Percentiles rank a stretch among this genome's conserved stretches.
phyloP scores from a whole-genome alignment of 2,329 filamentous ascomycete genomes.

The Fusarium globosum region DNA sequence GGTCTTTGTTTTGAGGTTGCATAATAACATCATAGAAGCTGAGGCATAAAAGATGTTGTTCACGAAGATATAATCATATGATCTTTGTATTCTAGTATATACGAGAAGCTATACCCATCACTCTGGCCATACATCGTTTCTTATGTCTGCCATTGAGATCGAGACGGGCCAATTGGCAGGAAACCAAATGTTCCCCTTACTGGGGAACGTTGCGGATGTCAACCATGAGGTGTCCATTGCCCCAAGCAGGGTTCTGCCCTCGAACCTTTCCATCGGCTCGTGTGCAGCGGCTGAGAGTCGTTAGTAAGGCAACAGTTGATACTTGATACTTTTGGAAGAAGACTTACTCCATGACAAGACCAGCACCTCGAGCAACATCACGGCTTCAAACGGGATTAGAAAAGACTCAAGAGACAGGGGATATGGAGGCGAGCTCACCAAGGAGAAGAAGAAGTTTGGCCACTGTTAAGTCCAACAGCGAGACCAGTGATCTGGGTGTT shows the following conservation, averaged over 20 bases:
- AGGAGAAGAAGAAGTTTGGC: slow-evolving; percentile 1
- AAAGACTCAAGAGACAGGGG: fast-evolving
- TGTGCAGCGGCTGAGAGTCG: not conserved
- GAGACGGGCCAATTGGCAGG: too few relatives aligned
- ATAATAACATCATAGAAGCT: fast-evolving
- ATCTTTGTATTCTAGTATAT: not conserved
- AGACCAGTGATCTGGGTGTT: slow-evolving; percentile 24
- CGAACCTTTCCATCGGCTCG: slow-evolving; percentile 17
- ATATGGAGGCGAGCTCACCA: not conserved
- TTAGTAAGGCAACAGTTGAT: fast-evolving
- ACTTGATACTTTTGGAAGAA: too few relatives aligned
- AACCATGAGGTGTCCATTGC: slow-evolving; percentile 15
- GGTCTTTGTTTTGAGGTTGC: fast-evolving
- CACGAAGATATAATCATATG: not conserved
- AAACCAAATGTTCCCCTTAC: too few relatives aligned
- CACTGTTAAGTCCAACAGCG: not conserved
- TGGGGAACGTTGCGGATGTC: slow-evolving; percentile 13
- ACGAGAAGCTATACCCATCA: not conserved
- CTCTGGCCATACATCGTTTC: too few relatives aligned
- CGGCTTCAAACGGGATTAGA: not conserved
- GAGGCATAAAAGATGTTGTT: not conserved
- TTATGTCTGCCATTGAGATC: too few relatives aligned
- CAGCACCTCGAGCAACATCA: slow-evolving; percentile 19
- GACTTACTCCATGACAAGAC: slow-evolving; percentile 14
- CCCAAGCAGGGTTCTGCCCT: slow-evolving; percentile 21